These are phyloP conservation scores for Pulveroboletus sp. DNA, from an alignment of 768 basidiomycete species.

Conservation along the genomic window DNA sequence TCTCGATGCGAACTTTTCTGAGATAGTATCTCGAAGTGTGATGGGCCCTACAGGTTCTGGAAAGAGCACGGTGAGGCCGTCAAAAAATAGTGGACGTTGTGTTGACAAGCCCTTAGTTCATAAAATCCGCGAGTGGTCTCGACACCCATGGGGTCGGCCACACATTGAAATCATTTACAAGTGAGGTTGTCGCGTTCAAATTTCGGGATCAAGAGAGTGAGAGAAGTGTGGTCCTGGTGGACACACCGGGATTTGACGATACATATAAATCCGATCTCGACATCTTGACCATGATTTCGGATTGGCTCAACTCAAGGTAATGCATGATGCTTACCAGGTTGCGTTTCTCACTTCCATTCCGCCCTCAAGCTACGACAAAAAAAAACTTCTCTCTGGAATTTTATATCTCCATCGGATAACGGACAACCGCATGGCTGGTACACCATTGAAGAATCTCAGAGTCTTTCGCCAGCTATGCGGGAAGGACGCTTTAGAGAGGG, in stretches of 20 bases:
- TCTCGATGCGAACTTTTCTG: not conserved
- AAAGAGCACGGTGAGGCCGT: conserved; percentile 8
- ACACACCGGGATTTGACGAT: conserved; percentile 25
- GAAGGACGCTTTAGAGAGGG: conserved; percentile 26
- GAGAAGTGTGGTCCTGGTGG: conserved; percentile 17
- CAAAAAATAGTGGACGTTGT: not conserved
- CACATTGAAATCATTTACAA: conserved; percentile 11
- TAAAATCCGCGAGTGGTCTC: conserved; percentile 5
- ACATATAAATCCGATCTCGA: conserved; percentile 13
- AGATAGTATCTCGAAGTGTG: conserved; percentile 2
- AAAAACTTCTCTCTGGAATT: conserved; percentile 30
- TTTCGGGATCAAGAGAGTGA: not conserved
- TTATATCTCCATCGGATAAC: conserved; percentile 40
- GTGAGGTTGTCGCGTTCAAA: conserved; percentile 3
- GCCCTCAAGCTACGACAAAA: conserved; percentile 10
- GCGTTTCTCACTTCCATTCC: not conserved
- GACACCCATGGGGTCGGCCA: conserved; percentile 7
- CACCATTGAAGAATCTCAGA: conserved; percentile 32
- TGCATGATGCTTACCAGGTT: no score
- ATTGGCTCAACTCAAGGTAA: conserved; percentile 16
- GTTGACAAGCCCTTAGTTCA: conserved; percentile 6
- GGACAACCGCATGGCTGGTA: conserved; percentile 35
- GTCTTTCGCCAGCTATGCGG: conserved; percentile 32
- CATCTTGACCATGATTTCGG: conserved; percentile 9
- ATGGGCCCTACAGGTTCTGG: conserved; percentile 22